Percentiles rank a stretch among this genome's conserved stretches.
Evolutionary conservation across 495 filamentous ascomycete genomes (phyloP).

Genomic region (Haplographium delicatum): DNA sequence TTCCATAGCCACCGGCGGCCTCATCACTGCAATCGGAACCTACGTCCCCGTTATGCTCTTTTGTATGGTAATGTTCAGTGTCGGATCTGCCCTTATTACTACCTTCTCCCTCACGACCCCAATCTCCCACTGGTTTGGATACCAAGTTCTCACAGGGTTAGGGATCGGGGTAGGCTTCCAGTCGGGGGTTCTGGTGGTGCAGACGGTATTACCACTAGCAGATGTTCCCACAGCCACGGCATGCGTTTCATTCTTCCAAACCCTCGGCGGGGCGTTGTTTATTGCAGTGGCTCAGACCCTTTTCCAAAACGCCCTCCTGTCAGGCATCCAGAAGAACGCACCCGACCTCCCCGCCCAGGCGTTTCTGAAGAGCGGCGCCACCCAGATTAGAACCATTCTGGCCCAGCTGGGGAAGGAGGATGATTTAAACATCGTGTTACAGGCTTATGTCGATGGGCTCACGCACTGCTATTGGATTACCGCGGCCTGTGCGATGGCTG

Average conservation of each 20-base stretch:
- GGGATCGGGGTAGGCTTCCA: conserved; percentile 23
- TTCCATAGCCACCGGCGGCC: conserved; percentile 39
- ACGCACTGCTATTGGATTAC: conserved; percentile 40
- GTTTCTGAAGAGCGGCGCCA: conserved; percentile 41
- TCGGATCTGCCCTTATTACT: conserved; percentile 67
- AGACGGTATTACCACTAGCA: conserved; percentile 18
- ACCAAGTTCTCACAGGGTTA: conserved; percentile 27
- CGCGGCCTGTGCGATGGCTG: conserved; percentile 32
- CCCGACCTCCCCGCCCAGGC: conserved; percentile 19
- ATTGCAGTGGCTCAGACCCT: conserved; percentile 57
- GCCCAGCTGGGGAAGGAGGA: conserved; percentile 24
- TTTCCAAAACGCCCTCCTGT: conserved; percentile 40
- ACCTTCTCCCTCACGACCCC: conserved; percentile 55
- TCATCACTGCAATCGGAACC: conserved; percentile 62
- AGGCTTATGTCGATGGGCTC: conserved; percentile 40
- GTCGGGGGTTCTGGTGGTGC: conserved; percentile 18
- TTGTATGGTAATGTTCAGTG: conserved; percentile 51
- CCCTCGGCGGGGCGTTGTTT: conserved; percentile 58
- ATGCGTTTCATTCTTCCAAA: conserved; percentile 33
- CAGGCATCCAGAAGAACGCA: conserved; percentile 14
- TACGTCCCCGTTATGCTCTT: conserved; percentile 73
- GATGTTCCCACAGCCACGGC: conserved; percentile 21
- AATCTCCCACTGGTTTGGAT: conserved; percentile 67
- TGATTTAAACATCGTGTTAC: conserved; percentile 30
- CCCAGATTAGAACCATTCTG: conserved; percentile 10